A percentile compares a stretch with the other conserved stretches of the same genome.
phyloP scores from a whole-genome alignment of 495 filamentous ascomycete genomes.

The Xylaria nigripes region DNA sequence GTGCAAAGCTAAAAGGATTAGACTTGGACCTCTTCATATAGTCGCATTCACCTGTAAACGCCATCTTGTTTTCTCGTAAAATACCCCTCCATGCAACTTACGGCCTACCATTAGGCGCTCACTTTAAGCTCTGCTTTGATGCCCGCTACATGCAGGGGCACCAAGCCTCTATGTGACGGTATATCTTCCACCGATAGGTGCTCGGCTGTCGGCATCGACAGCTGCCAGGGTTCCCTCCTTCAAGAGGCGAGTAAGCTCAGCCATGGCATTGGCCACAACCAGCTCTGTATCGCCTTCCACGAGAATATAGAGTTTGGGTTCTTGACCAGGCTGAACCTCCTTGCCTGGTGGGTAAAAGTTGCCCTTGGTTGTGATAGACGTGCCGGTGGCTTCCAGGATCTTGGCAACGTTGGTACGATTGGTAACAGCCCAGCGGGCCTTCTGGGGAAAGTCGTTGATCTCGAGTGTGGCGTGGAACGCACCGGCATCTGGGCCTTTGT shows the following conservation, averaged over 20 bases:
- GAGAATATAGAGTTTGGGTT: slow-evolving; percentile 91
- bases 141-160: background rate
- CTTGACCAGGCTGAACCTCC: slow-evolving; percentile 60
- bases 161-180: slow-evolving; percentile 58
- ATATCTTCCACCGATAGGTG: slow-evolving; percentile 78
- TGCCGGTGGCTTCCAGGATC: slow-evolving; percentile 90
- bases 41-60: background rate
- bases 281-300: slow-evolving; percentile 96
- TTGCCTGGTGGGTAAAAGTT: slow-evolving; percentile 80
- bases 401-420: slow-evolving; percentile 98
- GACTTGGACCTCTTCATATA: background rate
- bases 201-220: slow-evolving; percentile 71
- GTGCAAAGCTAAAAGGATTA: no score
- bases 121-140: background rate
- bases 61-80: background rate
- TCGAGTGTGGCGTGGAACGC: slow-evolving; percentile 96
- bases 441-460: slow-evolving; percentile 99
- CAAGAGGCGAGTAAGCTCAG: slow-evolving; percentile 77
- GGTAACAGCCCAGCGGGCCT: slow-evolving; percentile 97
- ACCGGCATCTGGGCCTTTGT: slow-evolving; percentile 94
- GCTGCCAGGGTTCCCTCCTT: slow-evolving; percentile 91
- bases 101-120: background rate
- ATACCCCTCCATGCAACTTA: no score
- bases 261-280: slow-evolving; percentile 84
- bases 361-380: slow-evolving; percentile 95